Evolutionary conservation across 371 early-diverging fungal species (phyloP), one percentile per base, ranked within the genome.

Genomic region (Apophysomyces sp.): DNA sequence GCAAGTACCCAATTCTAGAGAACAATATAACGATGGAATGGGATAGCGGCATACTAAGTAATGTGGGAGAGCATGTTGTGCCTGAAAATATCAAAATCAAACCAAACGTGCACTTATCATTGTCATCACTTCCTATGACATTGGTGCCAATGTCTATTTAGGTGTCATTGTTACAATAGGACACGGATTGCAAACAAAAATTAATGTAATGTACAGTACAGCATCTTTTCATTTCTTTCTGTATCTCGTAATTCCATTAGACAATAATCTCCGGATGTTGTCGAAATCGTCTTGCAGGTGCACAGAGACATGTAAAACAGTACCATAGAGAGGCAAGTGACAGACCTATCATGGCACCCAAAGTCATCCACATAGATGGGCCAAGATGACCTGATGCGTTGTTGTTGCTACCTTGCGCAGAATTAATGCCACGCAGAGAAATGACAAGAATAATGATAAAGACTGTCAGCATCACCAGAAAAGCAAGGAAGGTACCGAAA

Each of bases 381-480:
- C 72, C 72, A 21, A 80, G 56, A 36, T 61, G 62, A 31, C 80
- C 80, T 2, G 60, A 29, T 3, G 65, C 61, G 58, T 52, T 40
- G 18, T 56, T 30, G 32, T 64, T 51, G 16, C 44, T 65, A 11
- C 62, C 62, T 31, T 65, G 68, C 6, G 65, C 71, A 16, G 62
- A 57, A 49, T 74, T 74, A 16, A 79, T 52, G 58, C 76, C 76
- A 15, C 69, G 65, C 53, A 74, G 65, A 18, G 69, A 70, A 29
- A 79, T 60, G 1, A 71, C 71, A 37, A 71, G 49, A 3, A 71
- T 28, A 28, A 71, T 71, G 12, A 67, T 55, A 41, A 66, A 71
- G n/a, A 65, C 67, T 28, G 58, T 64, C 41, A 71, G 36, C 67
- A 71, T 71, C 16, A 71, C 62, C 15, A 73, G 7, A 30, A 67